These are phyloP conservation scores for Fusarium goolgardi DNA, from an alignment of 2,329 filamentous ascomycete genomes.

Conservation along the genomic window DNA sequence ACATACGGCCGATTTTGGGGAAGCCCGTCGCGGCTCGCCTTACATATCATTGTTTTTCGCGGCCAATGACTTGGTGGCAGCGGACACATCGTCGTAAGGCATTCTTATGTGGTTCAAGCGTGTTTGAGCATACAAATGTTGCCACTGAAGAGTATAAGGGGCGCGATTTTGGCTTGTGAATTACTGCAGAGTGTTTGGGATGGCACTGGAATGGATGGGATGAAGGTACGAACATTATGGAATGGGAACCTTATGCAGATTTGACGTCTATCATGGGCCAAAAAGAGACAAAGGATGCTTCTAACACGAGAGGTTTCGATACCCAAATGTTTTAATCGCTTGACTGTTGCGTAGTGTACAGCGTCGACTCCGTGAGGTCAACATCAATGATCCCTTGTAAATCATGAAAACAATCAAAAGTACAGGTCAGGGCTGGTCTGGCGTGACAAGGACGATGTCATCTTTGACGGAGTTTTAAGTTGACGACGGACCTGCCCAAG, in stretches of 20 bases:
- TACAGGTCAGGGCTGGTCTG: neutral
- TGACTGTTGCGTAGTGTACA: conserved; percentile 2
- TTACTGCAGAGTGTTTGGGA: conserved; percentile 40
- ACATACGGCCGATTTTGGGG: conserved; percentile 5
- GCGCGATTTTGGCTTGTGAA: conserved; percentile 30
- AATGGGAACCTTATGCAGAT: conserved; percentile 43
- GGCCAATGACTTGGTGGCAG: conserved; percentile 25
- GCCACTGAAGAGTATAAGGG: conserved; percentile 23
- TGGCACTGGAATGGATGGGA: conserved; percentile 39
- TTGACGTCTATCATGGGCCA: conserved; percentile 46
- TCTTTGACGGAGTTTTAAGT: neutral
- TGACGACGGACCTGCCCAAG: conserved; percentile 29
- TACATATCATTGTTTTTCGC: conserved; percentile 27
- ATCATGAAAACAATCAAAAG: neutral
- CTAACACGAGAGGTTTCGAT: conserved; percentile 26
- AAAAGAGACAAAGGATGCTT: conserved; percentile 46
- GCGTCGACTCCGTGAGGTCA: conserved; percentile 4
- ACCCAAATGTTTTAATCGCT: conserved; percentile 3
- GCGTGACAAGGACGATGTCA: neutral
- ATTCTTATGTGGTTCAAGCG: conserved; percentile 27
- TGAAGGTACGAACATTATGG: conserved; percentile 46
- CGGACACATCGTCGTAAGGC: conserved; percentile 26
- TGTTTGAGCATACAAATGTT: conserved; percentile 26
- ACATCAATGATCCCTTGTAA: neutral
- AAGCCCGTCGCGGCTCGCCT: conserved; percentile 7